These are phyloP conservation scores for Sarocladium oryzae DNA, from an alignment of 2,329 filamentous ascomycete species.

Conservation along the genomic window DNA sequence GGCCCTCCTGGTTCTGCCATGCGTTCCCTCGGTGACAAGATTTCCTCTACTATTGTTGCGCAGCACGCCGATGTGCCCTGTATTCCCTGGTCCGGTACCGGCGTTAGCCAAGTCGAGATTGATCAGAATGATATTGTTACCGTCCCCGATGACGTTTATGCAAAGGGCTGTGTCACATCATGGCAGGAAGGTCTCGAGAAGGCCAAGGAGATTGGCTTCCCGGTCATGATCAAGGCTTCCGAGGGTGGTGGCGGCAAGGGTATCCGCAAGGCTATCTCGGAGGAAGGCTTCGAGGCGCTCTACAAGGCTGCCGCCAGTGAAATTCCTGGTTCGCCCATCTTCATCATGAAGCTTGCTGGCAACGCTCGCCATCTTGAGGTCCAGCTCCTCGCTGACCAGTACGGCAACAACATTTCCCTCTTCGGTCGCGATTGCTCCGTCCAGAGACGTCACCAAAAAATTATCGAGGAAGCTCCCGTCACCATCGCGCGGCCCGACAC, in stretches of 20 bases:
- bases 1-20: constrained; percentile 96
- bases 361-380: constrained; percentile 97
- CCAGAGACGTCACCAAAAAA: constrained; percentile 97
- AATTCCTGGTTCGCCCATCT: constrained; percentile 97
- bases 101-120: constrained; percentile 73
- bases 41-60: constrained; percentile 97
- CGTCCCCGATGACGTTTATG: constrained; percentile 77
- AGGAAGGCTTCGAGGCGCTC: constrained; percentile 76
- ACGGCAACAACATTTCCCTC: constrained; percentile 98
- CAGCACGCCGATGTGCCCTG: constrained; percentile 95
- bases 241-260: constrained; percentile 99
- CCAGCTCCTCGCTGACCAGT: constrained; percentile 94
- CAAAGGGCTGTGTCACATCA: constrained; percentile 82
- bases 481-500: constrained; percentile 86
- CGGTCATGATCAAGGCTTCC: constrained; percentile 99
- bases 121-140: constrained; percentile 86
- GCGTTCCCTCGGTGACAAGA: constrained; percentile 98
- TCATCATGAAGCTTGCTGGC: constrained; percentile 99
- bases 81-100: constrained; percentile 98
- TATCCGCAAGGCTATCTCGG: constrained; percentile 87
- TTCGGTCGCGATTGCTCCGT: constrained; percentile 99
- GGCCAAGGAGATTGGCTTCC: constrained; percentile 89
- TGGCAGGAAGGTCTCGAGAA: constrained; percentile 84
- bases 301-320: constrained; percentile 97
- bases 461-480: constrained; percentile 97